These are phyloP conservation scores for Tranzscheliella williamsii DNA, from an alignment of 1,284 basidiomycete species.

Conservation along the genomic window DNA sequence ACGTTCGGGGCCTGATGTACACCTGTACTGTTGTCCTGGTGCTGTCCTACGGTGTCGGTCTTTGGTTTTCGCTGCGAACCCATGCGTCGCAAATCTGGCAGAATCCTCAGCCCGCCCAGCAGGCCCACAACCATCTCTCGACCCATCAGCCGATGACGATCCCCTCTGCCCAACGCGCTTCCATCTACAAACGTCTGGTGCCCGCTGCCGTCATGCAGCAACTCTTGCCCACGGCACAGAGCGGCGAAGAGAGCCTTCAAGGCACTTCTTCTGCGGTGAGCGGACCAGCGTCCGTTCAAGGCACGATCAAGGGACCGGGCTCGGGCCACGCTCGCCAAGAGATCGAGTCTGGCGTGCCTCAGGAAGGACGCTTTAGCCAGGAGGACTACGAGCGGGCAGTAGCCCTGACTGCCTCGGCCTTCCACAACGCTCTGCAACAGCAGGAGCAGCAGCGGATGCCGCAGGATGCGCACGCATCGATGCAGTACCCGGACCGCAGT, in stretches of 20 bases:
- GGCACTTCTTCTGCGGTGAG: slow-evolving; percentile 15
- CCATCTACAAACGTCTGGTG: slow-evolving; percentile 73
- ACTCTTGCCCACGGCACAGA: slow-evolving; percentile 41
- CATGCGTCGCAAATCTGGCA: slow-evolving; percentile 99
- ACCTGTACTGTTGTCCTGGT: slow-evolving; percentile 86
- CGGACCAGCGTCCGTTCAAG: slow-evolving; percentile 10
- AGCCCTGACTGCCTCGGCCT: slow-evolving; percentile 47
- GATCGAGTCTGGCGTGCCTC: slow-evolving; percentile 13
- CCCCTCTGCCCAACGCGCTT: slow-evolving; percentile 67
- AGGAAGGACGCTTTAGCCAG: slow-evolving; percentile 37
- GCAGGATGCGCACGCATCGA: background rate
- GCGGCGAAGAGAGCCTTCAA: slow-evolving; percentile 5
- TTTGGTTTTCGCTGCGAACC: slow-evolving; percentile 98
- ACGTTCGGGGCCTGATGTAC: slow-evolving; percentile 91
- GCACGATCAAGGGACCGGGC: slow-evolving; percentile 21
- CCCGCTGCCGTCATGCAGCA: slow-evolving; percentile 54
- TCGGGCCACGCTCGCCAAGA: slow-evolving; percentile 7
- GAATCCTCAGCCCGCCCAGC: slow-evolving; percentile 66
- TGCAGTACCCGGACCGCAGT: slow-evolving; percentile 18
- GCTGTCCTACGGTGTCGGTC: slow-evolving; percentile 90
- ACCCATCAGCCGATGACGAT: slow-evolving; percentile 35
- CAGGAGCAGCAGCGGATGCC: slow-evolving; percentile 15
- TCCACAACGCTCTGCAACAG: slow-evolving; percentile 45
- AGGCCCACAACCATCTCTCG: slow-evolving; percentile 35
- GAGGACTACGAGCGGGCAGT: slow-evolving; percentile 53